phyloP scores from a whole-genome alignment of 164 flowering plant genomes.

The Piper longum region DNA sequence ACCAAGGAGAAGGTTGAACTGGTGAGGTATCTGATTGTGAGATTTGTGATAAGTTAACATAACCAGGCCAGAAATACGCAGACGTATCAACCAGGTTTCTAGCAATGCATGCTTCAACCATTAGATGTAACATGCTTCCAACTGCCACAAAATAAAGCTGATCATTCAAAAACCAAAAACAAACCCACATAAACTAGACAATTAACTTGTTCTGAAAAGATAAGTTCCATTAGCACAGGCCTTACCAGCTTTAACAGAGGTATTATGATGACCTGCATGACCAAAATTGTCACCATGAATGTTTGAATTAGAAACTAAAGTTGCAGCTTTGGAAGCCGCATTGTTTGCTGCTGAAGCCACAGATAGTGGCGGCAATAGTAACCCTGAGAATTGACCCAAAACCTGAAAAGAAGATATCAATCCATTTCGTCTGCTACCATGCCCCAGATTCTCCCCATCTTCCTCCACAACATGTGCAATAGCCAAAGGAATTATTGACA shows the following conservation, averaged over 20 bases:
- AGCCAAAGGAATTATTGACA: slow-evolving; percentile 64
- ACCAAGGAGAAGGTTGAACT: slow-evolving; percentile 63
- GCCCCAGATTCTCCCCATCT: slow-evolving; percentile 18
- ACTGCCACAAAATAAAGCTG: slow-evolving; percentile 21
- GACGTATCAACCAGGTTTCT: slow-evolving; percentile 71
- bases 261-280: slow-evolving; percentile 16
- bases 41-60: slow-evolving; percentile 34
- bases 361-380: slow-evolving; percentile 55
- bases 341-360: slow-evolving; percentile 45
- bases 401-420: slow-evolving; percentile 57
- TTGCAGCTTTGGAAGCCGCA: slow-evolving; percentile 72
- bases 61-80: slow-evolving; percentile 80
- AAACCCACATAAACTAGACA: background rate
- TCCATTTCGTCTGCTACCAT: slow-evolving; percentile 23
- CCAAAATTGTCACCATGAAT: slow-evolving; percentile 20
- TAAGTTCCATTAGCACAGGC: background rate
- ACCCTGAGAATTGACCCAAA: slow-evolving; percentile 58
- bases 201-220: background rate
- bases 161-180: background rate
- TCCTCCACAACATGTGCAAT: slow-evolving; percentile 52
- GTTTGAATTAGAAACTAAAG: slow-evolving; percentile 29
- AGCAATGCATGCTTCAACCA: slow-evolving; percentile 94
- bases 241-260: slow-evolving; percentile 30
- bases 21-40: slow-evolving; percentile 31
- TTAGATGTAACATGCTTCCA: slow-evolving; percentile 82